Evolutionary conservation across 148 eudicot genomes (phyloP), one percentile per base, ranked within the genome.

Genomic region (Euryodendron excelsum): DNA sequence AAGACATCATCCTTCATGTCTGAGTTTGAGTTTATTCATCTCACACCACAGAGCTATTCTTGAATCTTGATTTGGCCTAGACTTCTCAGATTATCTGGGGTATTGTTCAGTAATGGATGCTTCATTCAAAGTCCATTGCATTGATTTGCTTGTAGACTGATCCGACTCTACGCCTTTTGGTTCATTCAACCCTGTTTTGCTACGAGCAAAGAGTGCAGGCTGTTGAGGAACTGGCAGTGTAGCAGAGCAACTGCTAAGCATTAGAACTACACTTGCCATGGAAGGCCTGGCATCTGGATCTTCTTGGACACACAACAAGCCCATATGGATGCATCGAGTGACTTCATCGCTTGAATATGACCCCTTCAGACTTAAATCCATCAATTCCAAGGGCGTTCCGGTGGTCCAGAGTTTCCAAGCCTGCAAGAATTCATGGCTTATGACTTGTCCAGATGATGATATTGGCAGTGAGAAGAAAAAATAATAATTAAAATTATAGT

Each of bases 241-340:
- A 58, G 2, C 25, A 2, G 85, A 79, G 13, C 56, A 64, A 52
- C 82, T 84, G 80, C 48, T 80, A 4, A 88, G 84, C 88, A 88
- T 85, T 5, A 81, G 31, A 14, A 77, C 65, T 12, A 88, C 80
- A 4, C 75, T 63, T n/a, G 87, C 76, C 90, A 86, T 88, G 1
- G 81, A 68, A n/a, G 90, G 90, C 59, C 90, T 82, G 1, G 50
- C 69, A 5, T 20, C 71, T 10, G 30, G 74, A 10, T 69, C 59
- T 41, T 85, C 85, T 80, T 85, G 89, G 52, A 84, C 86, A 52
- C 89, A 86, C 63, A 85, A 36, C 25, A 85, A 73, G 0, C 81
- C 85, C 14, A 85, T 64, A 30, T 86, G 82, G 0, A 83, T 76
- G 39, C 76, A 80, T 81, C 88, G 62, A 33, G 63, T 39, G 5